Base-by-base conservation (phyloP, 495 filamentous ascomycete genomes). In the Chlorociboria aeruginascens region DNA sequence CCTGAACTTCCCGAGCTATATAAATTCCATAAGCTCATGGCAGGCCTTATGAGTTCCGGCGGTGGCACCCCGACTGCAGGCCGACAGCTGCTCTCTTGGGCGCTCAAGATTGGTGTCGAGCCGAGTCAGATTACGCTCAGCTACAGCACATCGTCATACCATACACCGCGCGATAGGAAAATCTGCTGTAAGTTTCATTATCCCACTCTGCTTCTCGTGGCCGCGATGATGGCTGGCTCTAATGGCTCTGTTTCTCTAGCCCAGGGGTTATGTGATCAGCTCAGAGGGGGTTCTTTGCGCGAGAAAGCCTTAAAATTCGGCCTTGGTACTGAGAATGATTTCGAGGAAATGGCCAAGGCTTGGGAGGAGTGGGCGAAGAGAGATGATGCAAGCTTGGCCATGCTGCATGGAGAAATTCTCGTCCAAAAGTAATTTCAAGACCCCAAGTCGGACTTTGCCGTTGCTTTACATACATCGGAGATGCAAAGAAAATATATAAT, bases 371-470 rank as follows among this genome's bases (percentile, higher is more conserved):
- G 66, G 66, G 54, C 50, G 28, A 52, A 52, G 36, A 52, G 39
- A 39, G 63, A 62, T n/a, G 60, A 66, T 53, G 63, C 60, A 32
- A 61, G 46, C 3, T 50, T 66, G 46, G 62, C 58, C n/a, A 57
- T 60, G 49, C 41, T 70, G 55, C 57, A 67, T 32, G 69, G 69
- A 30, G 68, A 71, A 54, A 58, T 68, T 25, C 46, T 70, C 13
- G 54, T 65, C n/a, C 52, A 53, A 32, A 67, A 65, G 52, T 65
- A 59, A 39, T 50, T 45, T 43, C 25, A 37, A 43, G 49, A 42
- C 43, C 39, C 43, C n/a, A 45, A 51, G 17, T 51, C 20, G 40
- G 14, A 41, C 49, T 46, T 52, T 52, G 25, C 34, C 9, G 36
- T 42, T 51, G 41, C 30, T 51, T 36, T 43, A 47, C 39, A 20